phyloP scores from a whole-genome alignment of 192 early-diverging fungal genomes.

The Rhizophlyctis rosea region DNA sequence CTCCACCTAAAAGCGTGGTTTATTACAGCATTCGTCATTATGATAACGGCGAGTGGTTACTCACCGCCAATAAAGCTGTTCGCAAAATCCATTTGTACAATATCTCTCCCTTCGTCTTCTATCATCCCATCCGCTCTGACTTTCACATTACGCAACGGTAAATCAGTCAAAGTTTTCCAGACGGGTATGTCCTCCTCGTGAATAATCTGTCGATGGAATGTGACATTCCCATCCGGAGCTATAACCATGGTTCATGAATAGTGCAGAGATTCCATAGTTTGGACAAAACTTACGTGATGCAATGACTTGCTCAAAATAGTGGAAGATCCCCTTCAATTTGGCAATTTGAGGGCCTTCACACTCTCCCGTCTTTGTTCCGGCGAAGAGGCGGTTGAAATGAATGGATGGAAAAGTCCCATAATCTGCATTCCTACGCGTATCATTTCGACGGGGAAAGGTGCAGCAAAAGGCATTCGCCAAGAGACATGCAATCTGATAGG shows the following conservation, averaged over 20 bases:
- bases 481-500: slow-evolving; percentile 30
- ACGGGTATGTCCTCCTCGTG: slow-evolving; percentile 17
- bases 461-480: slow-evolving; percentile 50
- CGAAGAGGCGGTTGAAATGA: slow-evolving; percentile 34
- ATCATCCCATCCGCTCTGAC: slow-evolving; percentile 35
- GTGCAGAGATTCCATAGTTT: slow-evolving; percentile 2
- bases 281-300: slow-evolving; percentile 12
- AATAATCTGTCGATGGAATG: slow-evolving; percentile 36
- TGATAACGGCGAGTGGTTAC: not conserved
- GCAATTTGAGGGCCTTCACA: slow-evolving; percentile 9
- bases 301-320: slow-evolving; percentile 33
- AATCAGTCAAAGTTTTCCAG: slow-evolving; percentile 11
- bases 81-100: slow-evolving; percentile 46
- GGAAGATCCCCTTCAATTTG: slow-evolving; percentile 37
- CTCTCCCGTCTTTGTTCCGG: slow-evolving; percentile 13
- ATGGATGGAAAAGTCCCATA: slow-evolving; percentile 31
- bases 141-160: slow-evolving; percentile 4
- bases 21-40: too few relatives aligned
- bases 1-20: not conserved
- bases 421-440: slow-evolving; percentile 18
- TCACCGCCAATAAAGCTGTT: slow-evolving; percentile 49
- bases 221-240: slow-evolving; percentile 28
- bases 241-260: slow-evolving; percentile 3
- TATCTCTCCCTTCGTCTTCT: slow-evolving; percentile 38
- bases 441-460: slow-evolving; percentile 35